Evolutionary conservation across 208 protist species (phyloP).

Genomic region (Wallacemonas rigidus): DNA sequence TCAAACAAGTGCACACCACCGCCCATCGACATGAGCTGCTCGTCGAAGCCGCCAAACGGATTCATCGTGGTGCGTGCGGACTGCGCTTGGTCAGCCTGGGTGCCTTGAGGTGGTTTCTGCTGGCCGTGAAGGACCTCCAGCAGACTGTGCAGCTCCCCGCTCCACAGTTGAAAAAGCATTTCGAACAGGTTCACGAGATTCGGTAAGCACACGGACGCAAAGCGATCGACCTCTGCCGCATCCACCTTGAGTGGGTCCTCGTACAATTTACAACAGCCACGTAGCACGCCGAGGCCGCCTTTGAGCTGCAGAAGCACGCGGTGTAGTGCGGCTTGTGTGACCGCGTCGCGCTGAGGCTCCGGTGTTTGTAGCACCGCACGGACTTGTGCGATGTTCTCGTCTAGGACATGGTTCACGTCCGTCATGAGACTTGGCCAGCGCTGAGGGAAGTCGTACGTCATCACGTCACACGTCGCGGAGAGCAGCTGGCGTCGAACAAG

Average conservation of each 20-base stretch:
- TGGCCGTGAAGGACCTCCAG: slow-evolving; percentile 9
- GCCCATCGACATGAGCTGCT: slow-evolving; percentile 17
- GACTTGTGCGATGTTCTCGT: slow-evolving; percentile 35
- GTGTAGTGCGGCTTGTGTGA: slow-evolving; percentile 8
- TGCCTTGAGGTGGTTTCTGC: not conserved
- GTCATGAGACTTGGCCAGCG: slow-evolving; percentile 68
- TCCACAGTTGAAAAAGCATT: slow-evolving; percentile 48
- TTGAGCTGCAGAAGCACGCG: slow-evolving; percentile 56
- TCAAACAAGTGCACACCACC: slow-evolving; percentile 34
- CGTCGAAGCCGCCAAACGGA: slow-evolving; percentile 14
- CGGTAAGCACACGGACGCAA: slow-evolving; percentile 39
- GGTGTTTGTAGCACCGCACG: slow-evolving; percentile 22
- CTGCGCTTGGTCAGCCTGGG: not conserved
- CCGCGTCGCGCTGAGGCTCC: slow-evolving; percentile 22
- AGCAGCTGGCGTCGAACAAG: slow-evolving; percentile 75
- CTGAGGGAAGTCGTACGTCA: slow-evolving; percentile 72
- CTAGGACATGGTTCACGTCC: slow-evolving; percentile 52
- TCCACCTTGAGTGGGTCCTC: slow-evolving; percentile 54
- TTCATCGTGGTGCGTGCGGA: slow-evolving; percentile 6
- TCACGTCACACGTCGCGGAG: slow-evolving; percentile 59
- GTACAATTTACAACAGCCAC: slow-evolving; percentile 68
- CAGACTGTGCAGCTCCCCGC: slow-evolving; percentile 28
- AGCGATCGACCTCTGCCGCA: slow-evolving; percentile 51
- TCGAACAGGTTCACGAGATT: slow-evolving; percentile 54
- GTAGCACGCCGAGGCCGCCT: slow-evolving; percentile 66